These are phyloP conservation scores for Boletus sp. DNA, from an alignment of 1,284 basidiomycete species.

Conservation along the genomic window DNA sequence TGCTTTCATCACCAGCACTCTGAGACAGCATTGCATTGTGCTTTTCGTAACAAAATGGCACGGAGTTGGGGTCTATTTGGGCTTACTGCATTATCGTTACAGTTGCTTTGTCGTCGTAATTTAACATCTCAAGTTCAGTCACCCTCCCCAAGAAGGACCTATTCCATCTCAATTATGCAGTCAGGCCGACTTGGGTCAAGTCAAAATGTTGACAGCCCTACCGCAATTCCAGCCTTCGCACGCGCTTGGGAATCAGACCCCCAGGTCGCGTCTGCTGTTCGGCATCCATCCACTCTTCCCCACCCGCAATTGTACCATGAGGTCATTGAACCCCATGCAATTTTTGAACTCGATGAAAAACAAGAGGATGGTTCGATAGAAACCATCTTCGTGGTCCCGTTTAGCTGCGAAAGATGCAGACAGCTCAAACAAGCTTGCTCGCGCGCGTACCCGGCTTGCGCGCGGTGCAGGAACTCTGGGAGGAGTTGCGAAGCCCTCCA, in stretches of 20 bases:
- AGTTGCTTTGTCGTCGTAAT: no score
- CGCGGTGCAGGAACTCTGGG: slow-evolving; percentile 24
- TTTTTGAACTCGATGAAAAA: slow-evolving; percentile 35
- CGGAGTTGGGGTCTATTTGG: neutral
- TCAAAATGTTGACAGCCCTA: neutral
- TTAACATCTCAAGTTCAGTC: no score
- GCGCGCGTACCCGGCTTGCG: slow-evolving; percentile 25
- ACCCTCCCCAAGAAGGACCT: no score
- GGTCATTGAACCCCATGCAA: slow-evolving; percentile 25
- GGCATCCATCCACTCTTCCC: slow-evolving; percentile 29
- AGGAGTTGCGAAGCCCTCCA: slow-evolving; percentile 1
- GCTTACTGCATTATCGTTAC: neutral
- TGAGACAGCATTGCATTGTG: no score
- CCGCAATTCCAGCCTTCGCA: slow-evolving; percentile 25
- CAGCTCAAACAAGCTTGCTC: slow-evolving; percentile 28
- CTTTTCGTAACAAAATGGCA: no score
- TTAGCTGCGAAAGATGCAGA: slow-evolving; percentile 22
- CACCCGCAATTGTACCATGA: slow-evolving; percentile 26
- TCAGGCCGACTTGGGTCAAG: neutral
- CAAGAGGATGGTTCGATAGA: slow-evolving; percentile 11
- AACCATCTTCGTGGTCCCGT: slow-evolving; percentile 31
- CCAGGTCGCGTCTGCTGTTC: slow-evolving; percentile 24
- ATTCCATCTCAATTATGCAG: slow-evolving; percentile 20
- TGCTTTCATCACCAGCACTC: no score
- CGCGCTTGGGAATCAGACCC: slow-evolving; percentile 28